phyloP scores from a whole-genome alignment of 805 yeast genomes.

The Grigorovia humatica region DNA sequence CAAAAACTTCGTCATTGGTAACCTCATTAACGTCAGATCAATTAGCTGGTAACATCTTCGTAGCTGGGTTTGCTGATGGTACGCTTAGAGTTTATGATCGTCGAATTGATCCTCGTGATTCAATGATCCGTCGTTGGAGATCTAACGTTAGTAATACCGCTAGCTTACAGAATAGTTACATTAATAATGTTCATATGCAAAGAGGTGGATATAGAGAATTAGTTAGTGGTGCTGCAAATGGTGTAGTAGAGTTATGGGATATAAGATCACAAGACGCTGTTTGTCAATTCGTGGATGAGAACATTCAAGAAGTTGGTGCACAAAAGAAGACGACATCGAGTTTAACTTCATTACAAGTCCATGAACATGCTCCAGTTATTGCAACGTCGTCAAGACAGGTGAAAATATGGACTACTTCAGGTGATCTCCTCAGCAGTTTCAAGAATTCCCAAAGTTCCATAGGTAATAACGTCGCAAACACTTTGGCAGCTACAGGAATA shows the following conservation, averaged over 20 bases:
- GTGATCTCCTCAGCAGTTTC: constrained; percentile 57
- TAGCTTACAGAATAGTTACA: constrained; percentile 37
- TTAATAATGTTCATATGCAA: constrained; percentile 84
- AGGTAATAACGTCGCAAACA: constrained; percentile 23
- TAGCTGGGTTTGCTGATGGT: constrained; percentile 90
- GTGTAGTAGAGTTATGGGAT: constrained; percentile 84
- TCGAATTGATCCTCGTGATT: constrained; percentile 71
- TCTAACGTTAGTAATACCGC: constrained; percentile 25
- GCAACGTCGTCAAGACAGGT: constrained; percentile 78
- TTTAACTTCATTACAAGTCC: constrained; percentile 65
- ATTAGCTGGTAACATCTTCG: constrained; percentile 81
- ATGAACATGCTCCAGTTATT: constrained; percentile 93
- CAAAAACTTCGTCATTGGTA: constrained; percentile 80
- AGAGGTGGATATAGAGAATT: constrained; percentile 91
- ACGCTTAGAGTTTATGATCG: constrained; percentile 84
- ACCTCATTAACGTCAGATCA: constrained; percentile 90
- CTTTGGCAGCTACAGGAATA: constrained; percentile 27
- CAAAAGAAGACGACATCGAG: constrained; percentile 17
- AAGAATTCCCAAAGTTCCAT: constrained; percentile 31
- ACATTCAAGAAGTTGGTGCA: constrained; percentile 20
- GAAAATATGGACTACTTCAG: constrained; percentile 78
- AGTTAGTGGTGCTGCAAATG: constrained; percentile 74
- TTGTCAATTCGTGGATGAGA: constrained; percentile 47
- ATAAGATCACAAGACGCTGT: constrained; percentile 68
- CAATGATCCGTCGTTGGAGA: constrained; percentile 78